Evolutionary conservation across 192 early-diverging fungal genomes (phyloP).

Genomic region (Spizellomyces punctatus): DNA sequence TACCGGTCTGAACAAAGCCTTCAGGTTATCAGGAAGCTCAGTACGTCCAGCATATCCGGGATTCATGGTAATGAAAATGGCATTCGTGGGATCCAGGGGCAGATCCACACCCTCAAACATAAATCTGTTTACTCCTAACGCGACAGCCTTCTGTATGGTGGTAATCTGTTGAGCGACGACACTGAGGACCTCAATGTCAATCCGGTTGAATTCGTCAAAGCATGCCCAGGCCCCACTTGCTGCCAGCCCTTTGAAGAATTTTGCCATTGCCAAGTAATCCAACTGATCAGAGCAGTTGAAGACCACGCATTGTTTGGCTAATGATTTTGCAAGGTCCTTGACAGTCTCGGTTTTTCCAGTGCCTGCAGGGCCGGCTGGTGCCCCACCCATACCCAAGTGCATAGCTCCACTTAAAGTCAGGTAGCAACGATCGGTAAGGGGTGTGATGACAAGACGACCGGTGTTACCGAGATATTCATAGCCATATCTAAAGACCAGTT

Average conservation of each 20-base stretch:
- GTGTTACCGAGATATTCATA: slow-evolving; percentile 68
- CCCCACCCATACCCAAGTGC: slow-evolving; percentile 67
- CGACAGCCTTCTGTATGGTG: slow-evolving; percentile 61
- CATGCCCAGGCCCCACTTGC: slow-evolving; percentile 65
- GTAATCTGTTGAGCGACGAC: slow-evolving; percentile 67
- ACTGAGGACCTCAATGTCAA: slow-evolving; percentile 65
- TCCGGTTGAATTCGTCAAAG: slow-evolving; percentile 68
- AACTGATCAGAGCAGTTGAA: slow-evolving; percentile 68
- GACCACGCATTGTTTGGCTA: slow-evolving; percentile 67
- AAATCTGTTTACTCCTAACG: slow-evolving; percentile 52
- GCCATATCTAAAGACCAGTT: slow-evolving; percentile 31
- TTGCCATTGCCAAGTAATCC: slow-evolving; percentile 66
- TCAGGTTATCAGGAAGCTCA: slow-evolving; percentile 63
- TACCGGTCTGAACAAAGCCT: slow-evolving; percentile 65
- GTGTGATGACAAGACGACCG: slow-evolving; percentile 61
- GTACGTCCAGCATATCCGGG: slow-evolving; percentile 67
- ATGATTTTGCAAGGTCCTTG: slow-evolving; percentile 62
- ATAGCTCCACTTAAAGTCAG: slow-evolving; percentile 61
- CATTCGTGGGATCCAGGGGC: slow-evolving; percentile 59
- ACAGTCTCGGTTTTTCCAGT: slow-evolving; percentile 66
- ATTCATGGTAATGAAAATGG: slow-evolving; percentile 69
- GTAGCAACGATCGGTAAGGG: slow-evolving; percentile 63
- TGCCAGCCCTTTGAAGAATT: slow-evolving; percentile 66
- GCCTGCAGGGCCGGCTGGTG: slow-evolving; percentile 62
- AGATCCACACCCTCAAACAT: slow-evolving; percentile 64